Percentiles rank a stretch among this genome's conserved stretches.
phyloP scores from a whole-genome alignment of 2,329 filamentous ascomycete genomes.

The Ramularia collo-cygni region DNA sequence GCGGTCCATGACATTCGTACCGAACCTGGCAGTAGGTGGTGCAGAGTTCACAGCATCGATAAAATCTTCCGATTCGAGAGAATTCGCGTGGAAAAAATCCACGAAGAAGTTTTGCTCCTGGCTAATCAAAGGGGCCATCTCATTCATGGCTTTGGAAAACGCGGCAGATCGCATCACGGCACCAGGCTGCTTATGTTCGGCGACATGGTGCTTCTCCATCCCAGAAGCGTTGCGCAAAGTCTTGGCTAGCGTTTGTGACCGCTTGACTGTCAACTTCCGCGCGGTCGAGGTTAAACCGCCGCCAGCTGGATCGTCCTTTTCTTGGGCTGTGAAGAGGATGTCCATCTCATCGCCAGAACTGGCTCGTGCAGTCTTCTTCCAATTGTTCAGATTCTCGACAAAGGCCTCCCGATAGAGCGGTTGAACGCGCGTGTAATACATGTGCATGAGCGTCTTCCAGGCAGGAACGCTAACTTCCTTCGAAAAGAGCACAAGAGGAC shows the following conservation, averaged over 20 bases:
- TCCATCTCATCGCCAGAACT: constrained; percentile 28
- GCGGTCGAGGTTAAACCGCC: constrained; percentile 66
- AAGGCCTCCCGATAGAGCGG: constrained; percentile 78
- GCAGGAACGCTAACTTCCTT: constrained; percentile 74
- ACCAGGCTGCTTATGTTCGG: constrained; percentile 41
- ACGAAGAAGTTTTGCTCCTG: constrained; percentile 96
- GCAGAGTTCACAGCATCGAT: constrained; percentile 65
- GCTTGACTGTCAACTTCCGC: constrained; percentile 86
- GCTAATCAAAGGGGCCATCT: constrained; percentile 73
- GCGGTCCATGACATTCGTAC: constrained; percentile 65
- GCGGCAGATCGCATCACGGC: constrained; percentile 63
- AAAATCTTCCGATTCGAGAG: constrained; percentile 74
- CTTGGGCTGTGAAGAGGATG: constrained; percentile 80
- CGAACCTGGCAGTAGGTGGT: constrained; percentile 60
- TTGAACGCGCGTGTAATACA: constrained; percentile 72
- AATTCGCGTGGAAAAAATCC: constrained; percentile 95
- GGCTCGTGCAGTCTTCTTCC: constrained; percentile 46
- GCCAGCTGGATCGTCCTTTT: constrained; percentile 62
- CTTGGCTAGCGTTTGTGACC: constrained; percentile 78
- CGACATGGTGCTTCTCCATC: constrained; percentile 53
- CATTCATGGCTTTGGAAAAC: constrained; percentile 72
- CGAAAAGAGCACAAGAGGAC: constrained; percentile 78
- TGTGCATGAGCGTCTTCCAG: constrained; percentile 72
- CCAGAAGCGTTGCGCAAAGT: constrained; percentile 61
- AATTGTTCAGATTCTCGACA: constrained; percentile 65